Base-by-base conservation (phyloP, 257 asterid species). In the Solanum clarkiae region DNA sequence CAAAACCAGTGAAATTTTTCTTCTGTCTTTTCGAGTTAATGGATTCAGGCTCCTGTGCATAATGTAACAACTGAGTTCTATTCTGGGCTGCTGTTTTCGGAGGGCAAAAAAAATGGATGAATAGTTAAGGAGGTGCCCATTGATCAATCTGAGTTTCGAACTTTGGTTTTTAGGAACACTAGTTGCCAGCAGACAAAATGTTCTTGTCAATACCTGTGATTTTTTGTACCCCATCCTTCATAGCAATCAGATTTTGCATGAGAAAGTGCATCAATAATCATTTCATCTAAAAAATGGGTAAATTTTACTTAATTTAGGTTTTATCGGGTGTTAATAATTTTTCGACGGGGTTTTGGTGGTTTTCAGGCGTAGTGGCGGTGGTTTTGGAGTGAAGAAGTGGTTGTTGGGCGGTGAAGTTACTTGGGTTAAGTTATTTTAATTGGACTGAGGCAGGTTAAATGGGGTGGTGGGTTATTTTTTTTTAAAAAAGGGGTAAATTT, bases 151-250 rank as follows among this genome's bases (percentile, higher is more conserved):
- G 82, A 75, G 44, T 75, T 10, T 75, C 82, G 51, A 14, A 24
- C 62, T 4, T 14, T 0, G 80, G 7, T 2, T 71, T 44, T 72
- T 45, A 5, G n/a, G 40, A n/a, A 45, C 20, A 44, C 36, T 72
- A 47, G 8, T 77, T 51, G 10, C 45, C 24, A 9, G 45, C 22
- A 77, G 36, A 32, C 45, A 51, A 49, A 15, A 29, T 51, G 16
- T 15, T 77, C 16, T 77, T 15, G 14, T 8, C 82, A 77, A 77
- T 3, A 16, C 63, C 98, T 17, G 93, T 88, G 90, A 96, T 90
- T 91, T 93, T 94, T 93, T 95, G 99, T 89, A 96, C 92, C 88
- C 99, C 99, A 70, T 87, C 93, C 93, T 95, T 94, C 42, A 91
- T 82, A 85, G 99, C 97, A 69, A 95, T 93, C 93, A 96, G 90